Conservation (phyloP, 192 early-diverging fungal genomes). For the Coemansia sp. region DNA sequence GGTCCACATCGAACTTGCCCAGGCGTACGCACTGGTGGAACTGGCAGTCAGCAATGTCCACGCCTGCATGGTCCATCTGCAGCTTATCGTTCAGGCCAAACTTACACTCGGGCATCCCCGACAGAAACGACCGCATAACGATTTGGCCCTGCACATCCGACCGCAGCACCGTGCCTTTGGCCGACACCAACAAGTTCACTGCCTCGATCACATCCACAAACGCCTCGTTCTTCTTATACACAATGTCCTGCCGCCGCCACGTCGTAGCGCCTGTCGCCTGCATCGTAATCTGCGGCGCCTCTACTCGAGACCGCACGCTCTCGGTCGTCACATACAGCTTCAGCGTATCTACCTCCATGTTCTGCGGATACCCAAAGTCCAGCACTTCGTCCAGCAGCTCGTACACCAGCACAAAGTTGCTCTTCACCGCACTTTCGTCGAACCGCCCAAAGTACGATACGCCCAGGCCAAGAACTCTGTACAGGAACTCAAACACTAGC, state of each 20-base stretch:
- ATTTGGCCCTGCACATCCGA: constrained; percentile 89
- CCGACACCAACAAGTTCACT: constrained; percentile 88
- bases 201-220: constrained; percentile 99
- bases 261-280: constrained; percentile 94
- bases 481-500: constrained; percentile 79
- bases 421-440: constrained; percentile 81
- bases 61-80: constrained; percentile 76
- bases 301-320: constrained; percentile 68
- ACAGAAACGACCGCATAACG: constrained; percentile 92
- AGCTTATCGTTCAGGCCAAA: constrained; percentile 96
- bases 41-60: constrained; percentile 96
- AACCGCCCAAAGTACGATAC: constrained; percentile 78
- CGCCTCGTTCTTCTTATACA: constrained; percentile 96
- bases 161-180: constrained; percentile 83
- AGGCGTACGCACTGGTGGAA: constrained; percentile 99
- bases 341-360: constrained; percentile 78
- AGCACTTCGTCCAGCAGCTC: constrained; percentile 84
- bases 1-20: constrained; percentile 86
- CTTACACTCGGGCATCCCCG: constrained; percentile 97
- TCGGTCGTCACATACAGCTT: constrained; percentile 88
- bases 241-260: constrained; percentile 91
- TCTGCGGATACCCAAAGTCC: constrained; percentile 88
- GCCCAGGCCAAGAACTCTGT: constrained; percentile 70
- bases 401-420: constrained; percentile 86
- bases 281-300: constrained; percentile 80